Evolutionary conservation across 1,284 basidiomycete genomes (phyloP).

Genomic region (Cryptococcus hybrid): DNA sequence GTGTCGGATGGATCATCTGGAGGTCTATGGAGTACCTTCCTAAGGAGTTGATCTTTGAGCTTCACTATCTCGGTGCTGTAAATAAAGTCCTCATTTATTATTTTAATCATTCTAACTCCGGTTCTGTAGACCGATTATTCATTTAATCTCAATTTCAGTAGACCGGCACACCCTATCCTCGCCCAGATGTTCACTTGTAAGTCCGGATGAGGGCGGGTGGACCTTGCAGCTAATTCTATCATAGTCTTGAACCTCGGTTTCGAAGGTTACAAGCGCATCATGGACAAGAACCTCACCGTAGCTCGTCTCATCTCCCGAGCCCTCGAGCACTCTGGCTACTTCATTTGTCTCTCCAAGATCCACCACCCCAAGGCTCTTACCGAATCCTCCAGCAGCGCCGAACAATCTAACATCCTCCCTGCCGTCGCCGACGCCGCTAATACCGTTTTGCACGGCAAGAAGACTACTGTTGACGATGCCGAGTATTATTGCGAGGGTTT

Average conservation of each 20-base stretch:
- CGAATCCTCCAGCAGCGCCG: neutral
- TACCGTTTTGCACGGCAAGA: constrained; percentile 19
- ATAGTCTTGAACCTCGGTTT: constrained; percentile 73
- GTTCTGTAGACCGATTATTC: constrained; percentile 57
- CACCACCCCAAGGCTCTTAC: constrained; percentile 42
- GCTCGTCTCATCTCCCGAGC: constrained; percentile 81
- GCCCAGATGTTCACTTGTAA: constrained; percentile 83
- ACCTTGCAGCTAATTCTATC: neutral
- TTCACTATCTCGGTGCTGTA: constrained; percentile 63
- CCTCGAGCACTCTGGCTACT: constrained; percentile 76
- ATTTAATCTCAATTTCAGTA: constrained; percentile 93
- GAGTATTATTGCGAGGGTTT: constrained; percentile 57
- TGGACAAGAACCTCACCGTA: constrained; percentile 71
- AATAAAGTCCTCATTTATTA: neutral
- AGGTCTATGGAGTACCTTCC: constrained; percentile 70
- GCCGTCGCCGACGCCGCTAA: constrained; percentile 18
- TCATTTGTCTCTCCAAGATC: constrained; percentile 55
- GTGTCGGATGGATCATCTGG: constrained; percentile 88
- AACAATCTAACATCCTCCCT: constrained; percentile 7
- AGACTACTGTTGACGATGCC: constrained; percentile 26
- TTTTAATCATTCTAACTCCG: neutral
- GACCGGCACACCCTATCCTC: constrained; percentile 75
- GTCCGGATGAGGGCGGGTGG: neutral
- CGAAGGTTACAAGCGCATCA: constrained; percentile 69
- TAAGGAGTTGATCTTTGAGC: constrained; percentile 88